phyloP scores from a whole-genome alignment of 129 eudicot species.

The Flaveria trinervia region DNA sequence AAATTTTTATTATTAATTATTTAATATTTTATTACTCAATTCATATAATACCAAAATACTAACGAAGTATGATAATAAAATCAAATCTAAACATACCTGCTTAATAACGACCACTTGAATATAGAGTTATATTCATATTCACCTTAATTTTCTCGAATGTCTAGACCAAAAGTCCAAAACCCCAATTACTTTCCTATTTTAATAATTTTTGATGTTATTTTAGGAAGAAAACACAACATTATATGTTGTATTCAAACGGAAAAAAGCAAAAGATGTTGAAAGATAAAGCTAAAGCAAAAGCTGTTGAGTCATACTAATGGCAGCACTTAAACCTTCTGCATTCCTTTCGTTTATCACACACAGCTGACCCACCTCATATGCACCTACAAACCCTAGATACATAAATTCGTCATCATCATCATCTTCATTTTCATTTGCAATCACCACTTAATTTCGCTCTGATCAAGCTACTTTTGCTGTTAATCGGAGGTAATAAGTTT shows the following conservation, averaged over 20 bases:
- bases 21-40: no score
- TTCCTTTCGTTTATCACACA: constrained; percentile 16
- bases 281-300: constrained; percentile 22
- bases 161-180: no score
- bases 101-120: no score
- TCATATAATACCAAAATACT: no score
- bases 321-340: constrained; percentile 29
- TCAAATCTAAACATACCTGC: no score
- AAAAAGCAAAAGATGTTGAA: constrained; percentile 23
- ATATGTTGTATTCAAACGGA: constrained; percentile 17
- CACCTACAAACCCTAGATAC: neutral
- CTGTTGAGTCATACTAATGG: constrained; percentile 16
- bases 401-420: neutral
- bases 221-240: neutral
- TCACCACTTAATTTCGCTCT: neutral
- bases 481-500: constrained; percentile 22
- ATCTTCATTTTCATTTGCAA: neutral
- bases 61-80: no score
- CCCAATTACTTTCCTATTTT: no score
- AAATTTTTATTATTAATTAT: no score
- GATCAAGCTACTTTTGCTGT: neutral
- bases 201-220: neutral
- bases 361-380: neutral
- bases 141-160: no score
- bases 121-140: no score